Base-by-base conservation (phyloP, 1,139 yeast species). In the Meyerozyma elateridarum region DNA sequence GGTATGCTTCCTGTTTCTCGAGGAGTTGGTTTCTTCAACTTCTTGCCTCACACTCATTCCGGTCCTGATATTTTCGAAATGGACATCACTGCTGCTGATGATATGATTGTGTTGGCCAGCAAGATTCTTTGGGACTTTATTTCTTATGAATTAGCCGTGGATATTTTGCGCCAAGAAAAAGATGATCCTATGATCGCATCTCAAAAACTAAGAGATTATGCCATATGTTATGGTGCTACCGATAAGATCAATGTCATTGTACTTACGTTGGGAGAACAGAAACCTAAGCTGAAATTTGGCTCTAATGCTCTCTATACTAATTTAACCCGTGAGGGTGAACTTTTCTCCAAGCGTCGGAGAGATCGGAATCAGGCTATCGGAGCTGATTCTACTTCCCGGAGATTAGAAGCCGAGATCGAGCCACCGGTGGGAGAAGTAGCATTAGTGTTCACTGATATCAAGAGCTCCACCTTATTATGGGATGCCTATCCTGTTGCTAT, bases 351-450 rank as follows among this genome's bases (percentile, higher is more conserved):
- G 34, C 78, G 75, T 52, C 74, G 80, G 46, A 53, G 76, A 37
- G 84, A 69, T 54, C 70, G 69, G 51, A 65, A 53, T 4, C 46
- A 51, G 42, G 70, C 64, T 3, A 53, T 64, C 30, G 73, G 81
- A 0, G 95, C 87, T 31, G 97, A 89, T 55, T 74, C 94, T 0
- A 73, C 79, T 5, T 66, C 89, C 45, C 79, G 96, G 46, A 73
- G 95, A 49, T 64, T 88, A 35, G 95, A 89, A 36, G 89, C 85
- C 30, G 98, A 91, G 54, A 91, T 91, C 37, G 82, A 84, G 11
- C 96, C 99, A 2, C 99, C 99, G 2, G 80, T 83, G 6, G 97
- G 97, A 2, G 88, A 85, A 35, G 67, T 91, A 35, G 96, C 98
- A 0, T 81, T 91, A 73, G 96, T 89, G 1, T 91, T 93, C 56